phyloP scores from a whole-genome alignment of 805 yeast genomes.

The Candida sanyiensis region DNA sequence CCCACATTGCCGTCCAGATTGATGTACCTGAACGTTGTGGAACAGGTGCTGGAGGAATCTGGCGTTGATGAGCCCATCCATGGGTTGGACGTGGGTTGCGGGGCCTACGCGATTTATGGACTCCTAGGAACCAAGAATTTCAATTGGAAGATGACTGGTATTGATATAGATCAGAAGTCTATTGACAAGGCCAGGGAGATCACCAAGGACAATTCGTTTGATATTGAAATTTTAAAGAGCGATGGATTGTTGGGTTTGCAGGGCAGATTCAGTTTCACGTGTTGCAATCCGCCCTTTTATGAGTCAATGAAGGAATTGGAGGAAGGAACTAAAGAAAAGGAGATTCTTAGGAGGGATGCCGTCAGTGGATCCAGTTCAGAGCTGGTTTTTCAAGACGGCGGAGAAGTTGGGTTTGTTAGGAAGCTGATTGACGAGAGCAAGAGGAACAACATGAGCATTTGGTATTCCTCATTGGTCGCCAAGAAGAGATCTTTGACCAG shows the following conservation, averaged over 20 bases:
- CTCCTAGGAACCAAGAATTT: slow-evolving; percentile 30
- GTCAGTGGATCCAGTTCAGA: slow-evolving; percentile 34
- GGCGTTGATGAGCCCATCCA: not conserved
- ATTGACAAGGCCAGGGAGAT: slow-evolving; percentile 27
- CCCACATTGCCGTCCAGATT: slow-evolving; percentile 9
- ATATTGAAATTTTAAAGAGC: slow-evolving; percentile 7
- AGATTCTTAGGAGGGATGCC: slow-evolving; percentile 13
- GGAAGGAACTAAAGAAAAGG: slow-evolving; percentile 23
- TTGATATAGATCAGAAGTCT: slow-evolving; percentile 37
- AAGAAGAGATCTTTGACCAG: slow-evolving; percentile 17
- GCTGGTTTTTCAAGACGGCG: slow-evolving; percentile 37
- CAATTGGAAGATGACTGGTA: slow-evolving; percentile 31
- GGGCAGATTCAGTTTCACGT: slow-evolving; percentile 25
- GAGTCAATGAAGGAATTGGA: slow-evolving; percentile 30
- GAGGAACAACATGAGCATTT: slow-evolving; percentile 17
- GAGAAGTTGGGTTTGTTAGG: slow-evolving; percentile 37
- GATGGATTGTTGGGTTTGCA: slow-evolving; percentile 14
- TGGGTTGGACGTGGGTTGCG: slow-evolving; percentile 46
- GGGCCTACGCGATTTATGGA: slow-evolving; percentile 44
- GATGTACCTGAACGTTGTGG: slow-evolving; percentile 3
- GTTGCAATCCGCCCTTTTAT: slow-evolving; percentile 55
- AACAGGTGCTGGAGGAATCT: slow-evolving; percentile 4
- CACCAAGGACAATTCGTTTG: slow-evolving; percentile 26
- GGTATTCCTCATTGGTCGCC: slow-evolving; percentile 40
- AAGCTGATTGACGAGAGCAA: slow-evolving; percentile 32